Evolutionary conservation across 2,329 filamentous ascomycete species (phyloP), one percentile per base, ranked within the genome.

Genomic region (Apiospora rasikravindrae): DNA sequence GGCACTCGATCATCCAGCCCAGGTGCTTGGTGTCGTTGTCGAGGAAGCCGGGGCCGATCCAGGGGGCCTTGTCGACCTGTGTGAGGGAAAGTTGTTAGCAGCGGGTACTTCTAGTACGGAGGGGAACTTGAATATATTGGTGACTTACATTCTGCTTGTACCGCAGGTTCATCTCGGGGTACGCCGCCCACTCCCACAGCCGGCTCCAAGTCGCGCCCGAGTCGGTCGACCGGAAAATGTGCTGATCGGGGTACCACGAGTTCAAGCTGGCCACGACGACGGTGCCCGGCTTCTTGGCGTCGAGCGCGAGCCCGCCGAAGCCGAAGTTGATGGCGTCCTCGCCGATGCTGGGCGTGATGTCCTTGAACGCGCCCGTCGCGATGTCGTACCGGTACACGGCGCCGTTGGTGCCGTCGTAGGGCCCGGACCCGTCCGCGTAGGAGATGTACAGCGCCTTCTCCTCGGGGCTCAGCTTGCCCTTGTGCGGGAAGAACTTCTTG

Each of bases 1-100:
- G 78, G 0, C 85, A 81, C 75, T 90, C 89, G 11, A 90, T 87
- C 89, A 90, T 90, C 88, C 88, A 90, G 0, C 89, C 89, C 4
- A 90, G 78, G 42, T 83, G 82, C 79, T 88, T 87, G 19, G 81
- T 83, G 71, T 87, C 86, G 8, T 78, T 77, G 3, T 85, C 82
- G 22, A 87, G 78, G 71, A 86, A 87, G n/a, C 84, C 81, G 29
- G 85, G 82, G 75, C 86, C 82, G 70, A 89, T 84, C 87, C 88
- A 90, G 0, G 88, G 88, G 0, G 87, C 88, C 44, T 85, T 85
- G 0, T 83, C 77, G 1, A 85, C 82, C 72, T 80, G 66, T 3
- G 14, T 26, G 47, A 7, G 37, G 14, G 22, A 57, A 37, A n/a
- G 14, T 33, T 4, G 69, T 72, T 66, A 74, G 73, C 42, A 72